Base-by-base conservation (phyloP, 371 early-diverging fungal species). In the Apophysomyces elegans region DNA sequence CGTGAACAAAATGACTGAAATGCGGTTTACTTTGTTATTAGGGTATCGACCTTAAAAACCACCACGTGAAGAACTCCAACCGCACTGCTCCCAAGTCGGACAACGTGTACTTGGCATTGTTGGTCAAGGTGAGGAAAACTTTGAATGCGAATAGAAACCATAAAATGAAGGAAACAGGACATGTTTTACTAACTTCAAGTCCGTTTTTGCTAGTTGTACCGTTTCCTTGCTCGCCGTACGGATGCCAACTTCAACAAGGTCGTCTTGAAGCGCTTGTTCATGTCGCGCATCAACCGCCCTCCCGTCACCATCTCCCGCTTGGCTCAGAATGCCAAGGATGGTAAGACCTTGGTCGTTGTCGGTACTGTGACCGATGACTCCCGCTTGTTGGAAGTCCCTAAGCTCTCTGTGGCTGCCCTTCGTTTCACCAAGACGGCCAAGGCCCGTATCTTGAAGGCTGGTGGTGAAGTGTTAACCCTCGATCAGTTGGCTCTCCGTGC, bases 401-500 rank as follows among this genome's bases (percentile, higher is more conserved):
- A 98, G 92, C 77, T 98, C 76, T 91, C 94, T 60, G 87, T 99
- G 62, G 93, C 94, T 71, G 99, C 99, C 69, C 93, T 99, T 73
- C 92, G 91, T 71, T 88, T 99, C 86, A 95, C 98, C 83, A 88
- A 91, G 86, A 86, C 94, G 45, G 99, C 96, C 80, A 94, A 94
- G 83, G 97, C 96, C 69, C 92, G 98, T 78, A 96, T 99, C 84
- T 73, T 96, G 80, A 93, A 94, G 89, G 97, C 98, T 76, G 99
- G 99, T 74, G 99, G 99, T 85, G 99, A 99, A 86, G 80, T 89
- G 75, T 85, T 99, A 71, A 99, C 99, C 74, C 90, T 99, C 72
- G 99, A 99, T 81, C 98, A 99, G 88, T 90, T 99, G 66, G 99
- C 99, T 64, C 89, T 96, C 73, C 92, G 98, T 76, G 92, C 98